phyloP scores from a whole-genome alignment of 2,329 filamentous ascomycete genomes.

The Pseudocercospora crystallina region DNA sequence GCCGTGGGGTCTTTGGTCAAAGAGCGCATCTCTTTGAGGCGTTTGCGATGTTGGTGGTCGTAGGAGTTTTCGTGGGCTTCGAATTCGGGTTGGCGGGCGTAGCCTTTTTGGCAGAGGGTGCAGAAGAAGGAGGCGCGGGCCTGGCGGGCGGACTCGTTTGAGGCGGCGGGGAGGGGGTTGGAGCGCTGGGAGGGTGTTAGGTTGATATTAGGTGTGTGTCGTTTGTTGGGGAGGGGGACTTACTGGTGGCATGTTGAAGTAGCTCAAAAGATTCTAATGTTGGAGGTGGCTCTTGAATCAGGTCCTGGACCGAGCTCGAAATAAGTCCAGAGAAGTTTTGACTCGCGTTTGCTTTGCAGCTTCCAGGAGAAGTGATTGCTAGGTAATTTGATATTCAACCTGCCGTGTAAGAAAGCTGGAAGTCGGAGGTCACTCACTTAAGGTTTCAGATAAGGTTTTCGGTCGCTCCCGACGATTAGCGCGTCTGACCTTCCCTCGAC shows the following conservation, averaged over 20 bases:
- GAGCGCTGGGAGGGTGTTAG: slow-evolving; percentile 27
- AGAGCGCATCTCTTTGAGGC: slow-evolving; percentile 83
- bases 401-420: too few relatives aligned
- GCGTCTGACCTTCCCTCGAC: background rate
- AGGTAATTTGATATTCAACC: too few relatives aligned
- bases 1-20: slow-evolving; percentile 72
- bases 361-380: too few relatives aligned
- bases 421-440: too few relatives aligned
- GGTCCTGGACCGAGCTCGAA: too few relatives aligned
- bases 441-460: background rate
- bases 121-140: slow-evolving; percentile 81
- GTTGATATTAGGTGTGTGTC: background rate
- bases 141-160: slow-evolving; percentile 67
- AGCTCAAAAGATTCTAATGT: too few relatives aligned
- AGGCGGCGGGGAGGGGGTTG: slow-evolving; percentile 29
- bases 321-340: too few relatives aligned
- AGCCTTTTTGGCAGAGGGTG: slow-evolving; percentile 88
- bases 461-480: background rate
- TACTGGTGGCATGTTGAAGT: too few relatives aligned
- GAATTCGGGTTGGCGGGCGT: slow-evolving; percentile 92
- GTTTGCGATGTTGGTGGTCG: slow-evolving; percentile 88
- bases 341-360: too few relatives aligned
- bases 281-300: too few relatives aligned
- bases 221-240: too few relatives aligned
- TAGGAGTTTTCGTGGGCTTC: slow-evolving; percentile 92